These are phyloP conservation scores for Lenzites betulinus DNA, from an alignment of 768 basidiomycete genomes.

Conservation along the genomic window DNA sequence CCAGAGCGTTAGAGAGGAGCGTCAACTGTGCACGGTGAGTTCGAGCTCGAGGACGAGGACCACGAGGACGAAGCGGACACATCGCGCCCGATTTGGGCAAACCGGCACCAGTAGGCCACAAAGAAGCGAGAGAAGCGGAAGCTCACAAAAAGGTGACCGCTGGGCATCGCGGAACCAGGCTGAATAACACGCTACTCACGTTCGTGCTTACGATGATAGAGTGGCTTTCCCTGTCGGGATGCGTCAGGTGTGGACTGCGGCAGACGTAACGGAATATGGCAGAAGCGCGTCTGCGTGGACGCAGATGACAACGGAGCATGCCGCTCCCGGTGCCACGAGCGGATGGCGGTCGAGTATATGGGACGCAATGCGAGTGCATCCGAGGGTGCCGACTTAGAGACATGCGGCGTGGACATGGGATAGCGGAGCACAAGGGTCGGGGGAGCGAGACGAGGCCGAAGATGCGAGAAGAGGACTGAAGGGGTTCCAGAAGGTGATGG, in stretches of 20 bases:
- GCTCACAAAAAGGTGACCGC: no score
- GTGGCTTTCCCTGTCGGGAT: no score
- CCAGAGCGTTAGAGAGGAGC: no score
- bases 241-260: neutral
- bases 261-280: neutral
- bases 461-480: neutral
- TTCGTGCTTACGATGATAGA: neutral
- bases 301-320: neutral
- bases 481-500: constrained; percentile 11
- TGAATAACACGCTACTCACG: neutral
- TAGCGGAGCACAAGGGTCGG: neutral
- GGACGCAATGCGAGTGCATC: neutral
- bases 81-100: no score
- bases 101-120: no score
- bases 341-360: neutral
- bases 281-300: neutral
- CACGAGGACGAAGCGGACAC: no score
- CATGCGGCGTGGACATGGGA: neutral
- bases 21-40: no score
- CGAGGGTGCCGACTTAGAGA: neutral
- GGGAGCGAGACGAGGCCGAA: neutral
- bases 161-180: no score
- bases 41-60: no score
- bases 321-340: neutral
- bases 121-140: no score